Conservation (phyloP, 2,329 filamentous ascomycete species). For the Alternaria brassicae region DNA sequence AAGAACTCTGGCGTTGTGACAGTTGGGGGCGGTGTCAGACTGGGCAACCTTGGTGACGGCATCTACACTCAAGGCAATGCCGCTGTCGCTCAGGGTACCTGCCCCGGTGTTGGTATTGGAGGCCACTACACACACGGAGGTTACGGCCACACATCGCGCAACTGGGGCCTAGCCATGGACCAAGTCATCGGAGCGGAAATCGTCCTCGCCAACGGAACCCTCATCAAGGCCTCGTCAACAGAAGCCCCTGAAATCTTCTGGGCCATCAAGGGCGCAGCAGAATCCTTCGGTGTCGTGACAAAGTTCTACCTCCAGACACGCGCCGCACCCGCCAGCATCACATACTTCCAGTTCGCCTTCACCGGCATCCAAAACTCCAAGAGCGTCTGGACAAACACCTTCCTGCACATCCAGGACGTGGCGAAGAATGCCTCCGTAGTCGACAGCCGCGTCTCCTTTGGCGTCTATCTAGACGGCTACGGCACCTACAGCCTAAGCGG, state of each 20-base stretch:
- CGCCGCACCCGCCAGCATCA: constrained; percentile 36
- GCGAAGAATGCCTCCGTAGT: constrained; percentile 51
- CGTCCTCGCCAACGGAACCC: constrained; percentile 50
- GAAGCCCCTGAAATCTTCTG: constrained; percentile 53
- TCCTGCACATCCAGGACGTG: constrained; percentile 53
- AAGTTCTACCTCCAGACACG: constrained; percentile 48
- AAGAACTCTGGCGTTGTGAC: constrained; percentile 51
- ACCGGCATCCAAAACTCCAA: constrained; percentile 36
- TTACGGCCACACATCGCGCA: constrained; percentile 46
- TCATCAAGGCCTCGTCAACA: constrained; percentile 45
- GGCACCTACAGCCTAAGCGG: constrained; percentile 48
- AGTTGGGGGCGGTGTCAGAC: constrained; percentile 59
- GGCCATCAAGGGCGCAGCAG: constrained; percentile 52
- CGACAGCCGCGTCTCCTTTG: constrained; percentile 52
- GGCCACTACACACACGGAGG: constrained; percentile 49
- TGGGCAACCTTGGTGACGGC: constrained; percentile 51
- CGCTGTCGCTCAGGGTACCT: constrained; percentile 61
- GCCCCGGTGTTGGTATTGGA: constrained; percentile 55
- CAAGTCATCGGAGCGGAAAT: constrained; percentile 46
- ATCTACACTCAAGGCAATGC: constrained; percentile 46
- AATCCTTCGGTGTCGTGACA: constrained; percentile 52
- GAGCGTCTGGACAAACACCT: constrained; percentile 46
- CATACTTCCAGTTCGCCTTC: constrained; percentile 40
- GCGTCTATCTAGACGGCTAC: constrained; percentile 51
- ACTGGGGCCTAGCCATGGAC: constrained; percentile 48